These are phyloP conservation scores for Elongisporangium undulatum DNA, from an alignment of 352 stramenopile genomes.

Conservation along the genomic window DNA sequence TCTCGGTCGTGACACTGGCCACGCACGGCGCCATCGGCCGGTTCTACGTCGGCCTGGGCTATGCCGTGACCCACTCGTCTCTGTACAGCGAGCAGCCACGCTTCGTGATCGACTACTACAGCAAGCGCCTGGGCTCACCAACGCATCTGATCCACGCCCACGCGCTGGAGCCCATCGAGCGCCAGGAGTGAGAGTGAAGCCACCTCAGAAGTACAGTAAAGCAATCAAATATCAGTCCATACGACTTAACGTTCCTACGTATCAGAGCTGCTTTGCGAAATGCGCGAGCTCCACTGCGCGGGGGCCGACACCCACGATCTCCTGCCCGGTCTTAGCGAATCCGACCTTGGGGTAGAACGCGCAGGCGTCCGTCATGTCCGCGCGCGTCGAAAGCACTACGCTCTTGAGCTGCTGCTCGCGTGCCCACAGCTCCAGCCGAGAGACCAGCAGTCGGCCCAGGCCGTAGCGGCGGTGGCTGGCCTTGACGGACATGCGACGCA, in stretches of 20 bases:
- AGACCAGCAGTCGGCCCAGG: constrained; percentile 13
- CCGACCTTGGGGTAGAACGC: constrained; percentile 8
- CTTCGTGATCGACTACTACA: neutral
- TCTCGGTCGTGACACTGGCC: constrained; percentile 2
- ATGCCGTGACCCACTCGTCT: constrained; percentile 13
- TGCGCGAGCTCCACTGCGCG: neutral
- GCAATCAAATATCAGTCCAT: neutral
- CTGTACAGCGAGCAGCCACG: constrained; percentile 22
- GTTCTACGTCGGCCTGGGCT: constrained; percentile 30
- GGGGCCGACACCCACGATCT: neutral
- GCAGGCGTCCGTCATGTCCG: constrained; percentile 3
- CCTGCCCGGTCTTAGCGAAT: constrained; percentile 2
- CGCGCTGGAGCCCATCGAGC: neutral
- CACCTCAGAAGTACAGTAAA: neutral
- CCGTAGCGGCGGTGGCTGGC: constrained; percentile 13
- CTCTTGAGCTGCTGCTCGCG: constrained; percentile 1
- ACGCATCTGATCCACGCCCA: neutral
- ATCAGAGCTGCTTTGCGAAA: no score
- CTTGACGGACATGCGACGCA: constrained; percentile 23
- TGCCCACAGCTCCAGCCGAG: constrained; percentile 17
- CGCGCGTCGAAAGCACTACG: constrained; percentile 10
- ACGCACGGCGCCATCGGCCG: neutral
- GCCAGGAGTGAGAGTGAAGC: neutral
- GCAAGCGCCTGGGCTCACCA: neutral
- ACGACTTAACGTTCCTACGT: no score